Base-by-base conservation (phyloP, 495 filamentous ascomycete species). In the Talaromyces liani region DNA sequence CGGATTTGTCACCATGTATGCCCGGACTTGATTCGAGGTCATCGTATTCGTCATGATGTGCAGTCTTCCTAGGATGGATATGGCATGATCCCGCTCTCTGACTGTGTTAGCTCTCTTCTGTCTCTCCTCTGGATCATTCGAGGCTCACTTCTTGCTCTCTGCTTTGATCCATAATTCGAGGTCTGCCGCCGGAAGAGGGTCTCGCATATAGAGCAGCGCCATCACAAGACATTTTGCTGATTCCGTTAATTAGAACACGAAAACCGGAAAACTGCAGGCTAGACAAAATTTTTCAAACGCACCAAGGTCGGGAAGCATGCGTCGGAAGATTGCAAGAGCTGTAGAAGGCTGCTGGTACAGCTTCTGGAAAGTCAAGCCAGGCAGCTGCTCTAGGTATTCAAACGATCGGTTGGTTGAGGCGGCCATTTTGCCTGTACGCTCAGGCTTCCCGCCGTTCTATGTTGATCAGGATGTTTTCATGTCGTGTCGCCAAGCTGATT, bases 271-370 rank as follows among this genome's bases (percentile, higher is more conserved):
- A 41, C 36, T 14, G 36, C 36, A 41, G 6, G 14, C 36, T 16
- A 61, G 41, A 56, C 56, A 20, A 54, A 68, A 39, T 67, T 41
- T 51, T 25, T 18, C n/a, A 49, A 29, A 70, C 80, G 68, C 83
- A 93, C 91, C 91, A 60, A 97, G 75, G 64, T 93, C 90, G 64
- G 95, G 90, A 62, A 98, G 83, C 92, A 98, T 97, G 77, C 94
- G 92, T 66, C 95, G 86, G 75, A 97, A 98, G 67, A 98, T 93
- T 59, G 94, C 95, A 49, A 98, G 86, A 29, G 91, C 88, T 4
- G 95, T 96, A 7, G 92, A 96, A 12, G 94, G 94, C 81, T 97
- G 92, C 78, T 92, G 89, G 81, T 98, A 98, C 8, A 98, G 82
- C 75, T 88, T 87, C 66, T 82, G 82, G 73, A 97, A 96, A 24